Percentiles rank a stretch among this genome's conserved stretches.
Evolutionary conservation across 2,329 filamentous ascomycete species (phyloP).

Genomic region (Ilyonectria destructans): DNA sequence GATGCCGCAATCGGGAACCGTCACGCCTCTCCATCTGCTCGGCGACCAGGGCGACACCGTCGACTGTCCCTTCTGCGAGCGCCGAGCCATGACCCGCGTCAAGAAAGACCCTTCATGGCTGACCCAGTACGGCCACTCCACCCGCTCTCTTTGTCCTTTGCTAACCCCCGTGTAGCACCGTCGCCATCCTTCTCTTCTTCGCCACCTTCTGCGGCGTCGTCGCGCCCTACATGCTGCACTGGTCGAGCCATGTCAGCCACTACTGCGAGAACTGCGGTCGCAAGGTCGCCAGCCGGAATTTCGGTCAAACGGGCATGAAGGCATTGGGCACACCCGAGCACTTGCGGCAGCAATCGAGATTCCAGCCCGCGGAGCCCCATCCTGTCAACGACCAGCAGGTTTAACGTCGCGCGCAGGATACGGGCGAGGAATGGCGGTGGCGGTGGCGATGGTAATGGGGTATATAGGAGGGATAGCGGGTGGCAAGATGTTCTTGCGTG

Average conservation of each 20-base stretch:
- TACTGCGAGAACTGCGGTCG: slow-evolving; percentile 47
- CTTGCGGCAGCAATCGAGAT: slow-evolving; percentile 45
- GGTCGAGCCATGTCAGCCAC: slow-evolving; percentile 44
- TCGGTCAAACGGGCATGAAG: slow-evolving; percentile 35
- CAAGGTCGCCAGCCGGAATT: slow-evolving; percentile 43
- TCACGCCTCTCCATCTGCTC: slow-evolving; percentile 48
- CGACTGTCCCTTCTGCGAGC: slow-evolving; percentile 49
- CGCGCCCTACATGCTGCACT: slow-evolving; percentile 44
- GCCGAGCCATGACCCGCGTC: slow-evolving; percentile 41
- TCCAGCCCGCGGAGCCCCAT: slow-evolving; percentile 29
- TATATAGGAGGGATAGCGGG: not conserved
- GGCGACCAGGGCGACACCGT: slow-evolving; percentile 45
- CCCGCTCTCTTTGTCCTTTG: not conserved
- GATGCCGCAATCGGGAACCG: slow-evolving; percentile 30
- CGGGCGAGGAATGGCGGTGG: slow-evolving; percentile 27
- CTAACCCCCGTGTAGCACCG: slow-evolving; percentile 18
- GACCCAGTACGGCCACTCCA: slow-evolving; percentile 45
- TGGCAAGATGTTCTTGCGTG: not conserved
- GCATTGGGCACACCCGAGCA: slow-evolving; percentile 48
- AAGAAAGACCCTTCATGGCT: slow-evolving; percentile 39
- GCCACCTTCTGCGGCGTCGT: slow-evolving; percentile 44
- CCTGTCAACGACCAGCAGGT: slow-evolving; percentile 20
- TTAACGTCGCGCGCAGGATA: not conserved
- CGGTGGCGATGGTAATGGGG: not conserved
- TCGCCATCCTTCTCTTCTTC: slow-evolving; percentile 42